These are phyloP conservation scores for Hanseniaspora thailandica DNA, from an alignment of 805 yeast genomes.

Conservation along the genomic window DNA sequence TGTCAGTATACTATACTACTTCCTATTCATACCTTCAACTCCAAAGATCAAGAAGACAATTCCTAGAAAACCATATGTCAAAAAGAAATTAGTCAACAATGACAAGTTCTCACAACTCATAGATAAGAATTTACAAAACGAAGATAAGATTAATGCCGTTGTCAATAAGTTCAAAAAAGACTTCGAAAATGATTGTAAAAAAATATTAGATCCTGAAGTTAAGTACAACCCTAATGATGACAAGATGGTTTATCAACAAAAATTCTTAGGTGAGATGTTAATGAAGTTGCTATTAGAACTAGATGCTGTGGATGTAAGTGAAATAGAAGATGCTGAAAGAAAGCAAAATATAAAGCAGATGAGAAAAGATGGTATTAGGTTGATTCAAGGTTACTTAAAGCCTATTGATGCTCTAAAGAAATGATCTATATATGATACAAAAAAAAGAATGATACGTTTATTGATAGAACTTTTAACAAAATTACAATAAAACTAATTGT, in stretches of 20 bases:
- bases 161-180: conserved; percentile 22
- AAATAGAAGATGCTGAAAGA: conserved; percentile 31
- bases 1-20: conserved; percentile 1
- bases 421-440: not conserved
- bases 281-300: conserved; percentile 54
- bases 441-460: not conserved
- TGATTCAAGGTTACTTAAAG: conserved; percentile 48
- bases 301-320: conserved; percentile 45
- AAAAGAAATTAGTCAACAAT: conserved; percentile 14
- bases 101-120: conserved; percentile 1
- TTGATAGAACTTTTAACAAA: too few species aligned
- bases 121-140: conserved; percentile 18
- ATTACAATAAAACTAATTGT: too few species aligned
- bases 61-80: conserved; percentile 14
- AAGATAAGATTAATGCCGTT: conserved; percentile 24
- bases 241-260: conserved; percentile 35
- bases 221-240: conserved; percentile 22
- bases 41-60: not conserved
- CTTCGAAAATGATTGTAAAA: conserved; percentile 18
- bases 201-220: conserved; percentile 20
- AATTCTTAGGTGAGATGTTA: conserved; percentile 54
- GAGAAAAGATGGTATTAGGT: conserved; percentile 49
- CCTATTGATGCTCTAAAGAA: conserved; percentile 36
- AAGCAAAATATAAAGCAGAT: conserved; percentile 41
- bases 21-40: not conserved